Percentiles rank a stretch among this genome's conserved stretches.
Evolutionary conservation across 140 eudicot genomes (phyloP).

Genomic region (Anethum foeniculum): DNA sequence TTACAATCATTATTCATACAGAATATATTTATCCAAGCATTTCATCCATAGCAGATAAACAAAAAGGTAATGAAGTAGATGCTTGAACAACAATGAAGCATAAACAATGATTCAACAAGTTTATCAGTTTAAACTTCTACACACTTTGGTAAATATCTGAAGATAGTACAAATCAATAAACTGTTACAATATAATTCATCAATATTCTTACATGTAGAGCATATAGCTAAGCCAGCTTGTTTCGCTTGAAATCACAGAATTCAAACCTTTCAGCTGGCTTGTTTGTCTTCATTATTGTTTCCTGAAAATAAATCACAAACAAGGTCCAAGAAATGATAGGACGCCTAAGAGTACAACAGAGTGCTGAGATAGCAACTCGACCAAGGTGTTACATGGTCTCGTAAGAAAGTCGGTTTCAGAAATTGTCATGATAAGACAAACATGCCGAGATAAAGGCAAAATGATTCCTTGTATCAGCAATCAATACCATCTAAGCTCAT

Average conservation of each 20-base stretch:
- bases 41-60: neutral
- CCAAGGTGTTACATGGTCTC: neutral
- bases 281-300: slow-evolving; percentile 3
- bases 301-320: slow-evolving; percentile 5
- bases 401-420: neutral
- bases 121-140: neutral
- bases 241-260: neutral
- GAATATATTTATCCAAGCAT: neutral
- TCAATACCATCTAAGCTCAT: neutral
- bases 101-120: neutral
- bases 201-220: neutral
- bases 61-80: neutral
- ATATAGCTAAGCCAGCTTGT: slow-evolving; percentile 2
- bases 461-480: neutral
- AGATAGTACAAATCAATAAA: slow-evolving; percentile 1
- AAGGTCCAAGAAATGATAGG: slow-evolving; percentile 1
- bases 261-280: slow-evolving; percentile 1
- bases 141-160: neutral
- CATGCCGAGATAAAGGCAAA: neutral
- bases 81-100: neutral
- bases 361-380: neutral
- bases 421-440: neutral
- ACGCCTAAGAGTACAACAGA: neutral
- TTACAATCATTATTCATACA: neutral
- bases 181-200: neutral